Base-by-base conservation (phyloP, 2,329 filamentous ascomycete genomes). In the Pestalotiopsis sp. region DNA sequence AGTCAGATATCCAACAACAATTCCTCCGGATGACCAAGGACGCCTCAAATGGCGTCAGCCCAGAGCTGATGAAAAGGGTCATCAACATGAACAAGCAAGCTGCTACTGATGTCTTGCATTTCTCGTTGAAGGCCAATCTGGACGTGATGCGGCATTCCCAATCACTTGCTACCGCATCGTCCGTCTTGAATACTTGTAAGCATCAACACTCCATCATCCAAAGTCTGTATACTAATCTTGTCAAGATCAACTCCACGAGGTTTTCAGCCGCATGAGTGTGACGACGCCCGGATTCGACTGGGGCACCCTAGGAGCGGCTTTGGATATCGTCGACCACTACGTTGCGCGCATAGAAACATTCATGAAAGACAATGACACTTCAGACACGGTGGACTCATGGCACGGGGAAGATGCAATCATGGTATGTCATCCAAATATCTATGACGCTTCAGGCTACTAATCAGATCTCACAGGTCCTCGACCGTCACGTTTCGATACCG, bases 1-100 rank as follows among this genome's bases (percentile, higher is more conserved):
- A 85, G 9, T 79, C 82, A 1, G 87, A 90, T 66, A 85, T 90
- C 70, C 83, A 88, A 65, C 83, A 86, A 70, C 88, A 90, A 73
- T 81, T 88, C 36, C 71, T 81, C n/a, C 80, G 80, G 13, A 78
- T 90, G 72, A 81, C 86, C 3, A 83, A 81, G 67, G 82, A 85
- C 66, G 78, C 78, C 12, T 75, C 72, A 20, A 75, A 70, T 56
- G 73, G 67, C 49, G 75, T 78, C 52, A 84, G 81, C 64, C 79
- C 81, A 12, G 82, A 83, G 3, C 77, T 85, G 73, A 78, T 88
- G 68, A 81, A 85, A 38, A 79, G 82, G 1, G 85, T 88, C 75
- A 81, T 89, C 23, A 80, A 79, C 20, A 79, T 79, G 71, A 90
- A 90, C 74, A 87, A 84, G 71, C 82, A 82, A 25, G 83, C 85